Percentiles rank a stretch among this genome's conserved stretches.
Conservation (phyloP, 2,329 filamentous ascomycete genomes). For the Escovopsis weberi region DNA sequence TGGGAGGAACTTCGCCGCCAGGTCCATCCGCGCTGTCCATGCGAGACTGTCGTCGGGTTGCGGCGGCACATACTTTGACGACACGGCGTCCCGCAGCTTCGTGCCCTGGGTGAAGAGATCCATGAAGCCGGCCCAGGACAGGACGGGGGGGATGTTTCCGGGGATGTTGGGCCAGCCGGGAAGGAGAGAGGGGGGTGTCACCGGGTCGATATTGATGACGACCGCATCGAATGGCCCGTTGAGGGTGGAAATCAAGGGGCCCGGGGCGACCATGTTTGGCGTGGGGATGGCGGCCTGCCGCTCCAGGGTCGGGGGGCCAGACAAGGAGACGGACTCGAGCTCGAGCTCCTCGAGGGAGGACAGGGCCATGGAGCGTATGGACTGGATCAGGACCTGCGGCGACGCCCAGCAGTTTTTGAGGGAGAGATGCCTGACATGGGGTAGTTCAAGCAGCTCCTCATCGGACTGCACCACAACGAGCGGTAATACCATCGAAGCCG, state of each 20-base stretch:
- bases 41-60: not conserved
- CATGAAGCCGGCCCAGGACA: conserved; percentile 28
- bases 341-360: conserved; percentile 36
- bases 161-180: not conserved
- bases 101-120: conserved; percentile 25
- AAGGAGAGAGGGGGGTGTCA: not conserved
- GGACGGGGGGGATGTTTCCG: conserved; percentile 9
- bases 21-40: not conserved
- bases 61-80: not conserved
- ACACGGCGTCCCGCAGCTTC: conserved; percentile 11
- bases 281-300: not conserved
- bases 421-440: conserved; percentile 41
- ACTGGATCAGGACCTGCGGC: conserved; percentile 38
- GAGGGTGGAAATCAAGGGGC: too few species aligned
- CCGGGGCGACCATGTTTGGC: too few species aligned
- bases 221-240: not conserved
- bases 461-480: conserved; percentile 14
- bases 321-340: conserved; percentile 51
- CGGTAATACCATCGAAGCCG: conserved; percentile 15
- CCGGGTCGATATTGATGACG: not conserved
- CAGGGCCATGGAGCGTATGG: conserved; percentile 33
- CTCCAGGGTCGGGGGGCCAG: conserved; percentile 25
- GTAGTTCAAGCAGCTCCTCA: conserved; percentile 33
- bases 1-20: conserved; percentile 1
- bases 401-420: conserved; percentile 57